These are phyloP conservation scores for Phytopythium sindhum DNA, from an alignment of 352 stramenopile genomes.

Conservation along the genomic window DNA sequence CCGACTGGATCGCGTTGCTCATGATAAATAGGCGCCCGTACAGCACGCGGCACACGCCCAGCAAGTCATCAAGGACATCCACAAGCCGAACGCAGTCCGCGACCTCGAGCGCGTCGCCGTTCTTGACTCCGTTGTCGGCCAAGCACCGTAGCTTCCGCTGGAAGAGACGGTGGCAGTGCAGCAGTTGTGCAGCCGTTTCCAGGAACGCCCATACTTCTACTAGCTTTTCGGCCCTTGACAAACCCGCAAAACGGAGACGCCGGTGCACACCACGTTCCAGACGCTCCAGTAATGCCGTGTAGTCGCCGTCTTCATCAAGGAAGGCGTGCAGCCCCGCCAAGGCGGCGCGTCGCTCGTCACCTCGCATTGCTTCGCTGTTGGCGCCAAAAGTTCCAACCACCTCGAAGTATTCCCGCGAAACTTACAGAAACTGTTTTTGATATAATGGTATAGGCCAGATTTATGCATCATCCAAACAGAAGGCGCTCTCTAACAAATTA, in stretches of 20 bases:
- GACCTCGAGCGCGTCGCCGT: conserved; percentile 2
- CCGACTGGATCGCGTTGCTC: conserved; percentile 13
- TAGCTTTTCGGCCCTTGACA: conserved; percentile 5
- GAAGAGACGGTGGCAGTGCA: conserved; percentile 23
- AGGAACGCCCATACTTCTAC: conserved; percentile 19
- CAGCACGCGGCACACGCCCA: conserved; percentile 18
- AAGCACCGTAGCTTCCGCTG: conserved; percentile 22
- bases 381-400: no score
- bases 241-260: conserved; percentile 18
- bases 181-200: conserved; percentile 17
- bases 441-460: no score
- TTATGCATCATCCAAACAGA: no score
- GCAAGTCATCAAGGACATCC: conserved; percentile 24
- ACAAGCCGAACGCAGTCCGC: conserved; percentile 21
- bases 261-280: conserved; percentile 15
- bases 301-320: conserved; percentile 27
- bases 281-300: conserved; percentile 18
- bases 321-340: conserved; percentile 18
- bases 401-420: no score
- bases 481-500: no score
- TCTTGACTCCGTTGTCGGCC: conserved; percentile 5
- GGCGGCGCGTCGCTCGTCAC: conserved; percentile 2
- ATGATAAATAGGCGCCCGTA: conserved; percentile 23
- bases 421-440: no score
- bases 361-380: not conserved